These are phyloP conservation scores for Schizophyllum commune DNA, from an alignment of 1,284 basidiomycete genomes.

Conservation along the genomic window DNA sequence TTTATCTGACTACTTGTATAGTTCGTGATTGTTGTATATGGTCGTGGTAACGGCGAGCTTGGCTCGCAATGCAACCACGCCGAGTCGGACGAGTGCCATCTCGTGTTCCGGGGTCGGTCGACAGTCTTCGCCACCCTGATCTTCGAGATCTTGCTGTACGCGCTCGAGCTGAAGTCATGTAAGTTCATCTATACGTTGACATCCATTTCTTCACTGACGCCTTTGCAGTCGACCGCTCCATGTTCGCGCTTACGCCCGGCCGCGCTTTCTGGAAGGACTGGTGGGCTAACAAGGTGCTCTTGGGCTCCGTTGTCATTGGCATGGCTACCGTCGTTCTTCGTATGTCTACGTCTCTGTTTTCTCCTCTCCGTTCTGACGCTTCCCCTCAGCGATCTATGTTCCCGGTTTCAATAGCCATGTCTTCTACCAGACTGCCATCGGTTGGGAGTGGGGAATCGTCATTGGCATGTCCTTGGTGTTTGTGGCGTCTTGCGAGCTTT, in stretches of 20 bases:
- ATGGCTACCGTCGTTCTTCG: slow-evolving; percentile 38
- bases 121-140: slow-evolving; percentile 47
- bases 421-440: slow-evolving; percentile 34
- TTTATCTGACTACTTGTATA: slow-evolving; percentile 4
- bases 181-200: slow-evolving; percentile 5
- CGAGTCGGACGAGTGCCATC: slow-evolving; percentile 24
- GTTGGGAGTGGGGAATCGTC: slow-evolving; percentile 38
- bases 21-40: slow-evolving; percentile 51
- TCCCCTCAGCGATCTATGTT: slow-evolving; percentile 34
- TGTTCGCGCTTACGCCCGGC: slow-evolving; percentile 29
- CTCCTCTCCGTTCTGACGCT: background rate
- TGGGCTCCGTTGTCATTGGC: slow-evolving; percentile 41
- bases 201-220: background rate
- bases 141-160: slow-evolving; percentile 37
- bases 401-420: slow-evolving; percentile 33
- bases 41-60: slow-evolving; percentile 39
- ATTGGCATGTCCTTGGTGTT: slow-evolving; percentile 29
- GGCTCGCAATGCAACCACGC: slow-evolving; percentile 42
- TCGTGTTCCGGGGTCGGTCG: slow-evolving; percentile 47
- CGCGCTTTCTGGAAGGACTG: slow-evolving; percentile 39
- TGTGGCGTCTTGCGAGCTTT: slow-evolving; percentile 27
- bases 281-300: slow-evolving; percentile 43
- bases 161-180: slow-evolving; percentile 32
- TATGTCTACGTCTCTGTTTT: slow-evolving; percentile 19
- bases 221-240: slow-evolving; percentile 24